Evolutionary conservation across 108 stramenopile genomes (phyloP).

Genomic region (Chaetoceros muelleri): DNA sequence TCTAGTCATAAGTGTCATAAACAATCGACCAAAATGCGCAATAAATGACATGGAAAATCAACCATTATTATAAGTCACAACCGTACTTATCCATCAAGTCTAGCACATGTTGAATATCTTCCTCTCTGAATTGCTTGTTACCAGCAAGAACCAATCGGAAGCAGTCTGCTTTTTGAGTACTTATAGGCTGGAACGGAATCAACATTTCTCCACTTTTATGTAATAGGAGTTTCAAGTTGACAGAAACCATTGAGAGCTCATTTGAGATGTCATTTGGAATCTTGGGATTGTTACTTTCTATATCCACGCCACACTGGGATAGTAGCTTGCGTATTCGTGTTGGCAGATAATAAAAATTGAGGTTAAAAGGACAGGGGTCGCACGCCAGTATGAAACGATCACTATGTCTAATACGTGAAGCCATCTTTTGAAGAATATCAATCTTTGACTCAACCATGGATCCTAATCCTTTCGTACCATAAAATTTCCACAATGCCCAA

Average conservation of each 20-base stretch:
- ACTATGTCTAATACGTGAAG: not conserved
- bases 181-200: conserved; percentile 41
- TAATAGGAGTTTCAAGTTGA: conserved; percentile 28
- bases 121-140: conserved; percentile 24
- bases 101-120: conserved; percentile 27
- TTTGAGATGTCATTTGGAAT: conserved; percentile 22
- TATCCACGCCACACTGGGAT: conserved; percentile 7
- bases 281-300: conserved; percentile 3
- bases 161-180: conserved; percentile 39
- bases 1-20: too few species aligned
- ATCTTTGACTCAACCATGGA: conserved; percentile 24
- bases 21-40: too few species aligned
- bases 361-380: conserved; percentile 42
- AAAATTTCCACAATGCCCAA: conserved; percentile 38
- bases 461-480: conserved; percentile 24
- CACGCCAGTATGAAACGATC: conserved; percentile 35
- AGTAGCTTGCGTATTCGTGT: conserved; percentile 23
- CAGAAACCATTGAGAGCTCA: conserved; percentile 30
- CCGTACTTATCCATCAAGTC: conserved; percentile 41
- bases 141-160: conserved; percentile 43
- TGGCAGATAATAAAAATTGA: conserved; percentile 52
- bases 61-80: conserved; percentile 16
- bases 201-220: conserved; percentile 41
- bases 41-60: too few species aligned
- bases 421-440: conserved; percentile 10